Base-by-base conservation (phyloP, 768 basidiomycete species). In the Leccinum imitatum region DNA sequence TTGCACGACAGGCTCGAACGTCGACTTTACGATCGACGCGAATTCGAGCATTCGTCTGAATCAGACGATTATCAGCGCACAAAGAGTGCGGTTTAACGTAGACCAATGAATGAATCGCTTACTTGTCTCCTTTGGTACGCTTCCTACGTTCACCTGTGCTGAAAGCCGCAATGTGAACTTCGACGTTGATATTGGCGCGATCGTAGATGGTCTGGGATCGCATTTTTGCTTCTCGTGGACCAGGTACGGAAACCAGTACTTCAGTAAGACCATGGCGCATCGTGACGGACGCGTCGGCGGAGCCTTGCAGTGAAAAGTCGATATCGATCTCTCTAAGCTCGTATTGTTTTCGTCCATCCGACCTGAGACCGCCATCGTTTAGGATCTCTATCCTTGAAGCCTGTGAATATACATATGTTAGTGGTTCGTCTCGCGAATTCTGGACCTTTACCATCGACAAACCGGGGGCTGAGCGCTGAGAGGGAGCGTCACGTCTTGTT, bases 1-100 rank as follows among this genome's bases (percentile, higher is more conserved):
- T 71, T 94, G 91, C 23, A 99, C 84, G 57, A 96, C 93, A 46
- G 95, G 94, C 70, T 98, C 96, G 71, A 99, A 98, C 0, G 97
- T 98, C 31, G 92, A 87, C 76, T 93, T 91, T 63, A 98, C 87
- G 23, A 88, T 85, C 3, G 92, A 81, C 11, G 89, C 91, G 63
- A 97, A 80, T 76, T 99, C 97, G 61, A 91, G 78, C 63, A 92
- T 81, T 15, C 94, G 93, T 75, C 95, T 96, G 65, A 35, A 48
- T 52, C 46, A 54, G 59, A 50, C 17, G 51, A 54, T 21, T 27
- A 54, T 65, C 27, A 61, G 57, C 50, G 46, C 10, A 48, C 14
- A 33, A 33, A n/a, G 14, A 52, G 21, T 3, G 8, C 2, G 27
- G 27, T 21, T 13, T 31, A 21, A 33, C 14, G 10, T 23, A 50